Conservation (phyloP, 805 yeast species). For the Dipodascus geniculatus region DNA sequence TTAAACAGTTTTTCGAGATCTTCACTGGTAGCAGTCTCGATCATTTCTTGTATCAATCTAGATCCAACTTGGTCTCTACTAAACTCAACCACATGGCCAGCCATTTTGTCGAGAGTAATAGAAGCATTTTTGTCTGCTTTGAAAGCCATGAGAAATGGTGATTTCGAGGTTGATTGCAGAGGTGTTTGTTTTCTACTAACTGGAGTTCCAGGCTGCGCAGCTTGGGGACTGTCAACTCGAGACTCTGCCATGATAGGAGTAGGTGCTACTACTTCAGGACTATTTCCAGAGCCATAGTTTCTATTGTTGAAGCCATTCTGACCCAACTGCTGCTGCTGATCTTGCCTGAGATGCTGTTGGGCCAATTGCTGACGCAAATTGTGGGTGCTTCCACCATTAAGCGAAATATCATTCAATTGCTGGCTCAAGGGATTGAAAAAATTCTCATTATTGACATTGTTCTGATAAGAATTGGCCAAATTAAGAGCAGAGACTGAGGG, state of each 20-base stretch:
- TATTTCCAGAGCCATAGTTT: background rate
- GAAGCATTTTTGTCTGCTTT: background rate
- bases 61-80: slow-evolving; percentile 97
- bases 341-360: background rate
- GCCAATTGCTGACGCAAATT: background rate
- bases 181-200: background rate
- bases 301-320: background rate
- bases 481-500: background rate
- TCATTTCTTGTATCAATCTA: slow-evolving; percentile 84
- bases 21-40: slow-evolving; percentile 46
- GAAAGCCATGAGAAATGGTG: background rate
- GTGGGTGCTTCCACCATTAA: background rate
- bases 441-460: background rate
- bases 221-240: background rate
- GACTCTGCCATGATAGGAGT: background rate
- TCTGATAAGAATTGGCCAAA: background rate
- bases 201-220: background rate
- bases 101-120: background rate
- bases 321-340: background rate
- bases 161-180: background rate
- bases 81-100: slow-evolving; percentile 80
- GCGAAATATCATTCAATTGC: background rate
- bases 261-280: background rate
- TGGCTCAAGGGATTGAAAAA: background rate
- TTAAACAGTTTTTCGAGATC: slow-evolving; percentile 75